Base-by-base conservation (phyloP, 2,329 filamentous ascomycete genomes). In the Trichophyton verrucosum region DNA sequence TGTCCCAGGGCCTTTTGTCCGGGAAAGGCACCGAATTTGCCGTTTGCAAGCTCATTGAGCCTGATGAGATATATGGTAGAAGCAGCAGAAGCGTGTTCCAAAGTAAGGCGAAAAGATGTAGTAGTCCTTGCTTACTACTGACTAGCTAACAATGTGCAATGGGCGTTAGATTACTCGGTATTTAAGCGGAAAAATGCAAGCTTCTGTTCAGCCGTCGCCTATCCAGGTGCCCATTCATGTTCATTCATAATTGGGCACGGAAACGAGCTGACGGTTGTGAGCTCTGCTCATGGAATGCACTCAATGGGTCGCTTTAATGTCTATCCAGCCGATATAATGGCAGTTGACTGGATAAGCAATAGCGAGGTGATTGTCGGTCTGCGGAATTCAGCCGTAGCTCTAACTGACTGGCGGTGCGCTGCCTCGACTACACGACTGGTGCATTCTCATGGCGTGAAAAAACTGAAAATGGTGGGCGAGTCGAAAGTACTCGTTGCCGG, bases 171-270 rank as follows among this genome's bases (percentile, higher is more conserved):
- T 47, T 4, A 38, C 3, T 17, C 51, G 55, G 57, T 62, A 47
- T 64, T 64, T 24, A 69, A 71, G 59, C 67, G 61, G 27, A 67
- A 67, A 2, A 62, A 65, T 36, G 64, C 66, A 17, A 70, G 72
- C 1, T 58, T 74, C 33, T 75, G 73, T 71, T 74, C 70, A 57
- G 74, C 73, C 2, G 69, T 73, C 1, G 62, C 74, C 1, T 71
- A 69, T 24, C 74, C 74, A 42, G 49, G 49, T 30, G 63, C 62
- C 22, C 65, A 68, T 3, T 62, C 65, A 15, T 69, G 64, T 15
- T 65, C 70, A 8, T 76, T 76, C 53, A 73, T 73, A 30, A 65
- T 75, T 36, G 74, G 74, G 3, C 72, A 72, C 3, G 74, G 72
- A 3, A 66, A 71, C 1, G 73, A 73, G 13, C 64, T 76, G 8